These are phyloP conservation scores for Turritis glabra DNA, from an alignment of 345 rosid genomes.

Conservation along the genomic window DNA sequence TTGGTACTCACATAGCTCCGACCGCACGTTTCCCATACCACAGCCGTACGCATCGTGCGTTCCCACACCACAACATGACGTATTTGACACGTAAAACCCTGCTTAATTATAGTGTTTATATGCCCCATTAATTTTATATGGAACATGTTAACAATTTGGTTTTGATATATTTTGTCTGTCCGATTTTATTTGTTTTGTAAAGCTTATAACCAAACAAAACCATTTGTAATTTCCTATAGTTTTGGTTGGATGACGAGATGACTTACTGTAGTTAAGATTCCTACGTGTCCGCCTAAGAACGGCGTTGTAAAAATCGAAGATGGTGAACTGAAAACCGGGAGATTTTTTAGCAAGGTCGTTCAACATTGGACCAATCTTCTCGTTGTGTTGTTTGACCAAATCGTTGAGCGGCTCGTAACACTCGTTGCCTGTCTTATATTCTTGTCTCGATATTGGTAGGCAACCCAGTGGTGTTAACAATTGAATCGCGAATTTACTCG, in stretches of 20 bases:
- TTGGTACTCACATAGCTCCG: slow-evolving; percentile 33
- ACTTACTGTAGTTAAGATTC: background rate
- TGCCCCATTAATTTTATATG: background rate
- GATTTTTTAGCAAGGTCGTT: slow-evolving; percentile 11
- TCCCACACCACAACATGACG: slow-evolving; percentile 36
- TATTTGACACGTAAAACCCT: slow-evolving; percentile 18
- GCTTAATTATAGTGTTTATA: background rate
- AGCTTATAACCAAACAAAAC: background rate
- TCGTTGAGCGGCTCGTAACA: slow-evolving; percentile 22
- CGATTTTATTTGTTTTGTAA: background rate
- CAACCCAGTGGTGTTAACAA: slow-evolving; percentile 35
- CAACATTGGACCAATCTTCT: slow-evolving; percentile 15
- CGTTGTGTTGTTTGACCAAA: slow-evolving; percentile 38
- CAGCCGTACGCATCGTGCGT: slow-evolving; percentile 33
- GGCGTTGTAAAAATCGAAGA: slow-evolving; percentile 32
- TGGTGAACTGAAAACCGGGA: slow-evolving; percentile 28
- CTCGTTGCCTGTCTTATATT: background rate
- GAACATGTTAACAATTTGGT: background rate
- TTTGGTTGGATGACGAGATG: background rate
- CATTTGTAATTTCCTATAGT: background rate
- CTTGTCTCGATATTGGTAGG: slow-evolving; percentile 32
- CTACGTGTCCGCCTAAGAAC: slow-evolving; percentile 10
- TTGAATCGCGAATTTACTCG: slow-evolving; percentile 23
- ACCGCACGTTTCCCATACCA: slow-evolving; percentile 18
- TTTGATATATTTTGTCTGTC: background rate